These are phyloP conservation scores for Trypanosomatidae sp. DNA, from an alignment of 208 protist genomes.

Conservation along the genomic window DNA sequence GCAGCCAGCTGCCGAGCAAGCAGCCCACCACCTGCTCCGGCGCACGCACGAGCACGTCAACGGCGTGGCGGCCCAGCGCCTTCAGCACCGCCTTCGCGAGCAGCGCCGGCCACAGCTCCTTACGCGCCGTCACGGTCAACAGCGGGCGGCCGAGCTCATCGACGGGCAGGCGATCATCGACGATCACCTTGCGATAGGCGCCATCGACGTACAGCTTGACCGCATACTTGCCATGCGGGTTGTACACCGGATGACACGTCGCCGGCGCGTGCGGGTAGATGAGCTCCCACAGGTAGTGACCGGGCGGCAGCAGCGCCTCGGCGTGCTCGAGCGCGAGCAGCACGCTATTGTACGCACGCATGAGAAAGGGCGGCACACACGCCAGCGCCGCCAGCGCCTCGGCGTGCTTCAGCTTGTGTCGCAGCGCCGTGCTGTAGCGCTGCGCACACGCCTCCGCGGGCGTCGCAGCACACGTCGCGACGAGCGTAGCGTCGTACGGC, in stretches of 20 bases:
- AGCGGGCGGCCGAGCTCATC: slow-evolving; percentile 68
- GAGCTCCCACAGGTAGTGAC: slow-evolving; percentile 82
- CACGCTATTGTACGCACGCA: slow-evolving; percentile 83
- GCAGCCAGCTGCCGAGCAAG: slow-evolving; percentile 69
- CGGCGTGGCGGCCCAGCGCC: slow-evolving; percentile 11
- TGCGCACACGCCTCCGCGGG: slow-evolving; percentile 50
- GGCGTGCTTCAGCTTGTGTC: slow-evolving; percentile 56
- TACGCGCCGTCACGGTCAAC: slow-evolving; percentile 45
- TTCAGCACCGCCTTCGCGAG: slow-evolving; percentile 81
- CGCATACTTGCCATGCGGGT: slow-evolving; percentile 83
- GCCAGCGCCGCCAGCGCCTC: slow-evolving; percentile 45
- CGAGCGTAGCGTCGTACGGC: slow-evolving; percentile 53
- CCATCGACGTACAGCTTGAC: slow-evolving; percentile 85
- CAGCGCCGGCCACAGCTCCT: slow-evolving; percentile 82
- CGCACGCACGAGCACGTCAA: background rate
- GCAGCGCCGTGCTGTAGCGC: slow-evolving; percentile 70
- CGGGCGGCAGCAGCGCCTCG: slow-evolving; percentile 28
- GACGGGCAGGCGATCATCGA: slow-evolving; percentile 80
- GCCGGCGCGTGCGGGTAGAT: slow-evolving; percentile 72
- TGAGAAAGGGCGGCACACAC: slow-evolving; percentile 70
- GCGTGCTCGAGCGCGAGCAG: slow-evolving; percentile 43
- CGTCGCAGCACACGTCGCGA: slow-evolving; percentile 42
- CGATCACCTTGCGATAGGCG: slow-evolving; percentile 62
- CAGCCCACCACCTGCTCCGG: slow-evolving; percentile 12
- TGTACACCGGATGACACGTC: slow-evolving; percentile 82